Conservation (phyloP, 345 rosid genomes). For the Trapa incisa region DNA sequence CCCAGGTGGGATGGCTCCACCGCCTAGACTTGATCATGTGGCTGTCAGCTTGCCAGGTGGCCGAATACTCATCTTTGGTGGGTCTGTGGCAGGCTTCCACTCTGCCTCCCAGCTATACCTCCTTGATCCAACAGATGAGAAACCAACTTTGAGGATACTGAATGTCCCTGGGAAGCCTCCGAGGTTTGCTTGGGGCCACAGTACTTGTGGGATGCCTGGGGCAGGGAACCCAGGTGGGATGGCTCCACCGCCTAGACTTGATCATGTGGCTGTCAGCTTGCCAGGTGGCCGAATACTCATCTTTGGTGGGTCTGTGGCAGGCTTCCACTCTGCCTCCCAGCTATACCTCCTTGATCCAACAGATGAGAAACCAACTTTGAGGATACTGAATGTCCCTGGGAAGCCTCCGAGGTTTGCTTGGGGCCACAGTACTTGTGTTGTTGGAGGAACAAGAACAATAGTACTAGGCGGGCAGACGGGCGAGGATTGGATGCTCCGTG, state of each 20-base stretch:
- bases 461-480: slow-evolving; percentile 89
- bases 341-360: slow-evolving; percentile 78
- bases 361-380: slow-evolving; percentile 83
- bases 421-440: slow-evolving; percentile 93
- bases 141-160: slow-evolving; percentile 78
- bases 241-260: slow-evolving; percentile 85
- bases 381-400: slow-evolving; percentile 73
- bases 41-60: slow-evolving; percentile 78
- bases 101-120: slow-evolving; percentile 84
- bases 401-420: slow-evolving; percentile 77
- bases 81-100: slow-evolving; percentile 83
- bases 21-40: slow-evolving; percentile 85
- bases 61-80: slow-evolving; percentile 69
- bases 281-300: slow-evolving; percentile 73
- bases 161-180: slow-evolving; percentile 79
- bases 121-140: slow-evolving; percentile 78
- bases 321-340: slow-evolving; percentile 89
- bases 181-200: slow-evolving; percentile 88
- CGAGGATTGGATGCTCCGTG: slow-evolving; percentile 91
- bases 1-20: slow-evolving; percentile 77
- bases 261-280: slow-evolving; percentile 76
- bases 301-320: slow-evolving; percentile 82
- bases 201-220: slow-evolving; percentile 87
- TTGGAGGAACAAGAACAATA: slow-evolving; percentile 77
- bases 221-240: slow-evolving; percentile 79